phyloP scores from a whole-genome alignment of 768 basidiomycete species.

The Russula brevipes region DNA sequence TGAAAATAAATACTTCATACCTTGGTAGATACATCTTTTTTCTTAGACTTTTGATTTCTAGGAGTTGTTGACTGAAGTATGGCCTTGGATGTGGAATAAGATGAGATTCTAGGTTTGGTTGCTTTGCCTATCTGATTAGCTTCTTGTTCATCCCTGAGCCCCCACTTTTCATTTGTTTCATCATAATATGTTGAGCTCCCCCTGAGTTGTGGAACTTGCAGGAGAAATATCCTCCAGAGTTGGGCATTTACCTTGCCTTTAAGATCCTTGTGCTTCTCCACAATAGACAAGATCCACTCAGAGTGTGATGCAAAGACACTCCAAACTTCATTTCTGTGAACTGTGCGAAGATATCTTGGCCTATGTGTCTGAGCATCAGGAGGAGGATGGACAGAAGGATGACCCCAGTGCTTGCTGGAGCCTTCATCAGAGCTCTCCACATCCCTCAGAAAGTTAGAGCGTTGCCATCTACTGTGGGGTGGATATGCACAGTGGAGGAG shows the following conservation, averaged over 20 bases:
- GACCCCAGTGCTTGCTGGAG: background rate
- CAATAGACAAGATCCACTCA: slow-evolving; percentile 43
- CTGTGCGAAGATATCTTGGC: slow-evolving; percentile 42
- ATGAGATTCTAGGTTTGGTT: background rate
- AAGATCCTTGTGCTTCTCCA: slow-evolving; percentile 42
- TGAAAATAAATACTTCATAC: background rate
- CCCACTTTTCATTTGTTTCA: slow-evolving; percentile 1
- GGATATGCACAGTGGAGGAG: slow-evolving; percentile 30
- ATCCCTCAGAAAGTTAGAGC: slow-evolving; percentile 34
- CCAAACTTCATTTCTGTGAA: slow-evolving; percentile 49
- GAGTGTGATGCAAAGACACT: slow-evolving; percentile 50
- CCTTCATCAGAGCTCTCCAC: slow-evolving; percentile 16
- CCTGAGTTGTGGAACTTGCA: slow-evolving; percentile 16
- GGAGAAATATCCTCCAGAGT: slow-evolving; percentile 44
- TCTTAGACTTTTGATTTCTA: background rate
- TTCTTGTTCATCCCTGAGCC: background rate
- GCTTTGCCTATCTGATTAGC: background rate
- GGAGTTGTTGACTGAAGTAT: background rate
- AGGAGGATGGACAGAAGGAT: background rate
- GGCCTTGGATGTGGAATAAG: background rate
- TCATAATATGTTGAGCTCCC: background rate
- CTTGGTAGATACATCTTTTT: background rate
- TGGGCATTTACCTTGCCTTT: slow-evolving; percentile 37
- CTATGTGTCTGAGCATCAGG: slow-evolving; percentile 25
- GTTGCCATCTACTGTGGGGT: slow-evolving; percentile 30